phyloP scores from a whole-genome alignment of 169 alveolate genomes.

The Eimeria brunetti region DNA sequence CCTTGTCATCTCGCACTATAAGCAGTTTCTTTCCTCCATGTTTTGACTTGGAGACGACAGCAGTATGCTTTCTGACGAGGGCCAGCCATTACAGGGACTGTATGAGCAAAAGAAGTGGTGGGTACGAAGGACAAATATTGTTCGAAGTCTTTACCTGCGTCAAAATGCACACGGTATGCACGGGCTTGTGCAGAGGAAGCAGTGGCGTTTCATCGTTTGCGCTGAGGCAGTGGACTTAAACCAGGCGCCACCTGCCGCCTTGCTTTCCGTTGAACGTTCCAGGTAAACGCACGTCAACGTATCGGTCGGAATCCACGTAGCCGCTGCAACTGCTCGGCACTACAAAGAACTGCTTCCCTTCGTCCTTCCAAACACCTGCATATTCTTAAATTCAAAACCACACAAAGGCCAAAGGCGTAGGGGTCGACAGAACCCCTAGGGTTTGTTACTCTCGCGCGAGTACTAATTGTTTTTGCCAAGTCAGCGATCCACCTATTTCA shows the following conservation, averaged over 20 bases:
- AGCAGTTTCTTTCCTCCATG: too few species aligned
- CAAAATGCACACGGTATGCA: background rate
- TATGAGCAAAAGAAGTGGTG: background rate
- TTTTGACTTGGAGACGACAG: too few species aligned
- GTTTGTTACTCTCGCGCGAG: too few species aligned
- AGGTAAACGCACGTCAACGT: conserved; percentile 1
- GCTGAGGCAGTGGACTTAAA: background rate
- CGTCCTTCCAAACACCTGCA: conserved; percentile 25
- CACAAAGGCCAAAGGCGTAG: too few species aligned
- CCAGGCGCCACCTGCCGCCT: background rate
- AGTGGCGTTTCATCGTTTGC: too few species aligned
- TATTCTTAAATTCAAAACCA: conserved; percentile 32
- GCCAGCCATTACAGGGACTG: background rate
- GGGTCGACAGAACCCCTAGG: too few species aligned
- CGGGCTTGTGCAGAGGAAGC: background rate
- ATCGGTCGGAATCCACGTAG: conserved; percentile 51
- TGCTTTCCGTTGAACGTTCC: background rate
- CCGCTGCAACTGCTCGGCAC: conserved; percentile 44
- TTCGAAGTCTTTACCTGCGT: background rate
- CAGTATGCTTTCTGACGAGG: background rate
- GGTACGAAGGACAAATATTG: background rate
- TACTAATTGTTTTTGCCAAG: too few species aligned
- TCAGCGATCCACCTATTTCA: conserved; percentile 33
- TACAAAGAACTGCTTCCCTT: conserved; percentile 13
- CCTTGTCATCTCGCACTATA: background rate